Evolutionary conservation across 1,284 basidiomycete genomes (phyloP), one percentile per base, ranked within the genome.

Genomic region (Ganoderma lucidum): DNA sequence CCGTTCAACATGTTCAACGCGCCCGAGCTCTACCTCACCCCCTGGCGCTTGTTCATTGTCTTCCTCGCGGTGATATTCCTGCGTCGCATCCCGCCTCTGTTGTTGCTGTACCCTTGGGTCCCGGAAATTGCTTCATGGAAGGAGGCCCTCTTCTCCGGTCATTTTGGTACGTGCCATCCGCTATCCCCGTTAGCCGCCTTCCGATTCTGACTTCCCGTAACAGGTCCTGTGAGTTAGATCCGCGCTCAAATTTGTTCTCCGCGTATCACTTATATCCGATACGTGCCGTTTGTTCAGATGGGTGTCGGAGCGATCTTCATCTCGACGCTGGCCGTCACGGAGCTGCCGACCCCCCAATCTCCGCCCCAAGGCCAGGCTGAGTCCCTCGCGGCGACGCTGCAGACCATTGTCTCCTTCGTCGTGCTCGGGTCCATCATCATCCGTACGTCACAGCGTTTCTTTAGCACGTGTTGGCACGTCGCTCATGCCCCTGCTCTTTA

Each of bases 251-350:
- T 23, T 23, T 70, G 15, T 30, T n/a, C 41, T 44, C 30, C 14
- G 23, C 23, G 2, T 19, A 39, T 32, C 23, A 12, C 42, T 32
- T 15, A 62, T 45, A 51, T 61, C 10, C 45, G 60, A 17, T 51
- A 19, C 71, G 58, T 59, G 5, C 55, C 48, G 19, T 44, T 69
- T 65, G 58, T 3, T 10, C 68, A 91, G 90, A 93, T 93, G 90
- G 92, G 92, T 56, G 93, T 94, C 39, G 90, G 92, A 0, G 96
- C 96, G 6, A 85, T 97, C 58, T 98, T 97, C 78, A 91, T 97
- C 64, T 91, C 93, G 0, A 93, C 91, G 0, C 80, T 97, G 35
- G 95, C 95, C 2, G 80, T 90, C 10, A 86, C 85, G 45, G 88
- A 88, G 70, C 83, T 97, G 0, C 91, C 93, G 2, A 81, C 79